These are phyloP conservation scores for Saccharomycopsis sp. DNA, from an alignment of 805 yeast species.

Conservation along the genomic window DNA sequence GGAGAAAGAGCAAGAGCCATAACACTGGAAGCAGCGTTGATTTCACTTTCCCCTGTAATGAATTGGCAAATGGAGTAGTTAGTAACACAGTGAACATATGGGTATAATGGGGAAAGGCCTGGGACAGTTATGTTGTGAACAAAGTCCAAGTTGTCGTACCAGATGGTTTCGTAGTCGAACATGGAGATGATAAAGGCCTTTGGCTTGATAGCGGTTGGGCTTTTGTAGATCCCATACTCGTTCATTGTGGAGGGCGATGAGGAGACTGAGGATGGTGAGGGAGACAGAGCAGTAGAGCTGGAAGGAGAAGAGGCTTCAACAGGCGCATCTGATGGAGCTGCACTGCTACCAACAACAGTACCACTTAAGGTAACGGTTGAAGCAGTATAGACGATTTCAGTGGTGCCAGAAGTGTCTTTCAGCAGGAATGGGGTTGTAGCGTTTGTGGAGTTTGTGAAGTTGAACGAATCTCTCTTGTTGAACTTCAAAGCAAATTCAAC, in stretches of 20 bases:
- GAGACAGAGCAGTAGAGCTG: not conserved
- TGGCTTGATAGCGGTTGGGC: conserved; percentile 30
- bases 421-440: too few species aligned
- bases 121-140: conserved; percentile 50
- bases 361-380: conserved; percentile 1
- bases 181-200: conserved; percentile 46
- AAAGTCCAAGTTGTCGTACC: conserved; percentile 41
- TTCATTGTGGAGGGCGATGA: conserved; percentile 1
- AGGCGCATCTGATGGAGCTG: conserved; percentile 1
- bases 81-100: conserved; percentile 44
- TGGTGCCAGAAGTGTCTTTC: not conserved
- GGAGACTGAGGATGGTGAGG: not conserved
- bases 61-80: conserved; percentile 49
- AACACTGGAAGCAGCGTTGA: conserved; percentile 54
- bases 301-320: not conserved
- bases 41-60: conserved; percentile 63
- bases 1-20: conserved; percentile 47
- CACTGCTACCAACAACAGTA: not conserved
- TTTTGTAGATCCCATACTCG: conserved; percentile 10
- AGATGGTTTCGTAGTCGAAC: conserved; percentile 47
- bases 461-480: not conserved
- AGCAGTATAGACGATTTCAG: not conserved
- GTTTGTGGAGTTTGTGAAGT: conserved; percentile 3
- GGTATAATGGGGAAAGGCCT: conserved; percentile 56
- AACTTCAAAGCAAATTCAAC: not conserved